phyloP scores from a whole-genome alignment of 2,329 filamentous ascomycete species.

The Fusarium sp. region DNA sequence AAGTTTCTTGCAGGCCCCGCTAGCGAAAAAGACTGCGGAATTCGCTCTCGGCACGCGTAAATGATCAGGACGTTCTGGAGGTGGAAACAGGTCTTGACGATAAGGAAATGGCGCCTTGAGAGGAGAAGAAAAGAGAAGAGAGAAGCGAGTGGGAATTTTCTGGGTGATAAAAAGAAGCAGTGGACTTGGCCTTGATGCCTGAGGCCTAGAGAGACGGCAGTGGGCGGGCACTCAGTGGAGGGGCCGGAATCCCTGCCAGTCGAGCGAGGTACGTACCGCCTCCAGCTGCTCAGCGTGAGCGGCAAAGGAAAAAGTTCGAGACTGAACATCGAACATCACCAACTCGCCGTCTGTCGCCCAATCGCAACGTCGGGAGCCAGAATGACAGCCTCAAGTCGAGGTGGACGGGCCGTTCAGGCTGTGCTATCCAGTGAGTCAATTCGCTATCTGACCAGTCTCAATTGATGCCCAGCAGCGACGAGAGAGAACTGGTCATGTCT shows the following conservation, averaged over 20 bases:
- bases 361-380: conserved; percentile 31
- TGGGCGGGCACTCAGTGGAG: too few relatives aligned
- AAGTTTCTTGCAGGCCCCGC: conserved; percentile 77
- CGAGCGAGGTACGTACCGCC: conserved; percentile 42
- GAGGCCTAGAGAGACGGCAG: conserved; percentile 33
- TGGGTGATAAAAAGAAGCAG: conserved; percentile 6
- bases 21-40: conserved; percentile 94
- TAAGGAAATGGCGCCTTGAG: conserved; percentile 88
- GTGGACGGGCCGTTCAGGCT: conserved; percentile 60
- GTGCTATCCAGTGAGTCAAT: conserved; percentile 61
- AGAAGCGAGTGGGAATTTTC: conserved; percentile 38
- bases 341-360: conserved; percentile 28
- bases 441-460: conserved; percentile 11
- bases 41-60: conserved; percentile 86
- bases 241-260: too few relatives aligned
- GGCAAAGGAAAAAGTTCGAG: conserved; percentile 46
- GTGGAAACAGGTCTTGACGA: conserved; percentile 81
- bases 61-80: conserved; percentile 89
- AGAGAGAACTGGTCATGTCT: conserved; percentile 1
- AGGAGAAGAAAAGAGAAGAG: conserved; percentile 49
- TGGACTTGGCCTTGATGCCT: conserved; percentile 36
- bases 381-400: conserved; percentile 68
- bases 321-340: conserved; percentile 42
- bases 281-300: conserved; percentile 8
- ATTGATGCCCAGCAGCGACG: conserved; percentile 27